Conservation (phyloP, 495 filamentous ascomycete species). For the Penicillium turbatum region DNA sequence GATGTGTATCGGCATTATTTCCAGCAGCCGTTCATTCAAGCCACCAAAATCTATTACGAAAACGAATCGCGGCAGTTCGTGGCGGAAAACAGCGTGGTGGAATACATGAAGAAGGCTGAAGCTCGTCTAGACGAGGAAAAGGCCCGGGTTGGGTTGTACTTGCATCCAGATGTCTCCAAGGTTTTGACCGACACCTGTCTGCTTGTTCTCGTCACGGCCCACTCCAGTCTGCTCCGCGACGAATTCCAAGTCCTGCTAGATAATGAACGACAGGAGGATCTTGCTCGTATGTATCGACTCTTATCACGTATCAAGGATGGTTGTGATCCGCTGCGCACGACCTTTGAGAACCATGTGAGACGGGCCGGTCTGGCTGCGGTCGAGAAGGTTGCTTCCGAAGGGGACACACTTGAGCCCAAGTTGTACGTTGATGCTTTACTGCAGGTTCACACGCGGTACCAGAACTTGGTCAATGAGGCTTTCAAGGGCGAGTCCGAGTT, state of each 20-base stretch:
- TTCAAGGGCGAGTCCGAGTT: slow-evolving; percentile 97
- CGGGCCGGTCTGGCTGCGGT: slow-evolving; percentile 84
- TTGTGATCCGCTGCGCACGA: slow-evolving; percentile 78
- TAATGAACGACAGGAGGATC: slow-evolving; percentile 89
- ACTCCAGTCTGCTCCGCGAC: slow-evolving; percentile 78
- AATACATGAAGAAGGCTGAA: slow-evolving; percentile 99
- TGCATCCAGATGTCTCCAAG: slow-evolving; percentile 81
- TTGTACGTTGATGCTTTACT: slow-evolving; percentile 93
- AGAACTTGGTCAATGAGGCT: slow-evolving; percentile 82
- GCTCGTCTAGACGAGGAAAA: slow-evolving; percentile 89
- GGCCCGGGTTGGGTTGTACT: slow-evolving; percentile 85
- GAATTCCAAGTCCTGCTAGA: slow-evolving; percentile 96
- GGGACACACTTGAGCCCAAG: slow-evolving; percentile 90
- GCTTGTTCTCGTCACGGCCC: slow-evolving; percentile 80
- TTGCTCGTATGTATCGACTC: slow-evolving; percentile 93
- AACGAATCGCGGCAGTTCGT: slow-evolving; percentile 92
- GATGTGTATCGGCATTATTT: slow-evolving; percentile 92
- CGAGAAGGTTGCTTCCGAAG: slow-evolving; percentile 84
- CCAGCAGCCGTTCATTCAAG: slow-evolving; percentile 83
- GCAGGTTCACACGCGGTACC: slow-evolving; percentile 90
- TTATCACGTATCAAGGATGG: slow-evolving; percentile 89
- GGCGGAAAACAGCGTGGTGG: slow-evolving; percentile 93
- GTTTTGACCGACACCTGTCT: slow-evolving; percentile 84
- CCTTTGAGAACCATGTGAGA: slow-evolving; percentile 89
- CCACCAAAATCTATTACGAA: slow-evolving; percentile 81